Base-by-base conservation (phyloP, 495 filamentous ascomycete genomes). In the Mytilinidion resinicola region DNA sequence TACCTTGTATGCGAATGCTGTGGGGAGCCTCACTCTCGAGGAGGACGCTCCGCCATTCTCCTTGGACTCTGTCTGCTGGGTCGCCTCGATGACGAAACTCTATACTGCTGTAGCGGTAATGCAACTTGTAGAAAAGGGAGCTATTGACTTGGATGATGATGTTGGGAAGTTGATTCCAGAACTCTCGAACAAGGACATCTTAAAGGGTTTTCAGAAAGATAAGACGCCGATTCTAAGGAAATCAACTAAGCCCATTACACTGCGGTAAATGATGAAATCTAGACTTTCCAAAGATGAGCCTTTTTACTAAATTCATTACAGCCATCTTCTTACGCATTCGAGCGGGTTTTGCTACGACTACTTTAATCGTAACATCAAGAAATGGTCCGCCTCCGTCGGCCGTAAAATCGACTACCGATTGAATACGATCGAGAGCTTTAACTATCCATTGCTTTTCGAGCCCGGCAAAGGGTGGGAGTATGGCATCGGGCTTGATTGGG, bases 1-100 rank as follows among this genome's bases (percentile, higher is more conserved):
- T 20, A 61, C 53, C 17, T 44, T 61, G 35, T 61, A 61, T 38
- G 41, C 53, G 11, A 51, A 53, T 5, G 59, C 59, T 21, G 52
- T 34, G 38, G 59, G 59, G 12, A 51, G 53, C 53, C 25, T 46
- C 46, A 52, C 59, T 20, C 44, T 57, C 59, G 17, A 49, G 14
- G 9, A 21, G 3, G 47, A 56, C 12, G n/a, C 42, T 35, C 17
- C 39, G 11, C 53, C 59, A 12, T 34, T 61, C 7, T 21, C 36
- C 17, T 53, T 61, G 19, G 53, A 61, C 44, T 61, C 59, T 14
- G 52, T 47, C 8, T 56, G 56, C 53, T 53, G 60, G 50, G 56
- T 67, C 49, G 70, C 67, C 25, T 73, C 71, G 1, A 66, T 70
- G 56, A 68, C 63, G n/a, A 72, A 73, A 52, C 61, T 73, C 3